phyloP scores from a whole-genome alignment of 2,329 filamentous ascomycete genomes.

The Paracoccidioides brasiliensis region DNA sequence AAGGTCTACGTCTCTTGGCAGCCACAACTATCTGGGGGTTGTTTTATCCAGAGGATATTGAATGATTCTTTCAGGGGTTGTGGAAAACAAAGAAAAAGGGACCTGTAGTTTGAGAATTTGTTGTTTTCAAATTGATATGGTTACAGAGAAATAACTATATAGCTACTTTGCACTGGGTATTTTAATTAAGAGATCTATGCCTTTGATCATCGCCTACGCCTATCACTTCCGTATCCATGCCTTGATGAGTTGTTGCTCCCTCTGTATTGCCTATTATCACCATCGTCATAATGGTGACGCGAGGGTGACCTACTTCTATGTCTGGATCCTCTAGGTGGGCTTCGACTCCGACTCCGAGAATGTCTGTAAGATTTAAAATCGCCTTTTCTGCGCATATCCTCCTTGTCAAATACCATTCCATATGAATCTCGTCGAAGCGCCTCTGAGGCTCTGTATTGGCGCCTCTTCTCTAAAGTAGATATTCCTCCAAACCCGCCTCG shows the following conservation, averaged over 20 bases:
- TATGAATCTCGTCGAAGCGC: slow-evolving; percentile 43
- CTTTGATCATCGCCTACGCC: slow-evolving; percentile 1
- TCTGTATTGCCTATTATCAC: slow-evolving; percentile 11
- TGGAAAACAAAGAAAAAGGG: too few species aligned
- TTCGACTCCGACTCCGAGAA: slow-evolving; percentile 17
- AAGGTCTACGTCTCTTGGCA: too few species aligned
- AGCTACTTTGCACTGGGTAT: neutral
- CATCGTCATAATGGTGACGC: slow-evolving; percentile 22
- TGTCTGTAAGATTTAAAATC: slow-evolving; percentile 11
- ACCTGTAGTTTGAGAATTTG: too few species aligned
- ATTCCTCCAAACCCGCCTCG: slow-evolving; percentile 84
- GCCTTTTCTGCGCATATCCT: slow-evolving; percentile 45
- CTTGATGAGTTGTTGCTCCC: slow-evolving; percentile 12
- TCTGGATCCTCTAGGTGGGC: slow-evolving; percentile 30
- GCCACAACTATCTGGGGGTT: too few species aligned
- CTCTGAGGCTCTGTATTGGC: slow-evolving; percentile 68
- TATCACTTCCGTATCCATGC: slow-evolving; percentile 17
- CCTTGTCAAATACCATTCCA: slow-evolving; percentile 68
- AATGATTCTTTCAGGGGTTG: too few species aligned
- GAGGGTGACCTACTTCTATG: slow-evolving; percentile 18
- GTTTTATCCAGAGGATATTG: too few species aligned
- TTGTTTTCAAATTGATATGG: neutral
- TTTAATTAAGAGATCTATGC: neutral
- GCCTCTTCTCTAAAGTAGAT: slow-evolving; percentile 71
- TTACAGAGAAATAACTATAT: neutral